Evolutionary conservation across 306 rosid species (phyloP).

Genomic region (Vicia faba): DNA sequence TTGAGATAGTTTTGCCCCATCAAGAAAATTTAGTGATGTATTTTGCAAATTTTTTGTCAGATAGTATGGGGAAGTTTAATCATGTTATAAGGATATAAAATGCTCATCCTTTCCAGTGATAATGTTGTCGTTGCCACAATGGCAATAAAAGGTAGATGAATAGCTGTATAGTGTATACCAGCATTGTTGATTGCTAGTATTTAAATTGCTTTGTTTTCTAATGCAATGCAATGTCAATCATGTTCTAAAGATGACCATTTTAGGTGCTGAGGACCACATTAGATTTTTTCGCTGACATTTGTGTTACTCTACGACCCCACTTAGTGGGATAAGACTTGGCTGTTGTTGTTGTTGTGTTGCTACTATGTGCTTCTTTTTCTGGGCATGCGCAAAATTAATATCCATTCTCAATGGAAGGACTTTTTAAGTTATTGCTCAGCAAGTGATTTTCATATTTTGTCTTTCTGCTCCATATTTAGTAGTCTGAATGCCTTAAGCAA

Average conservation of each 20-base stretch:
- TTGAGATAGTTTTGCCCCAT: slow-evolving; percentile 12
- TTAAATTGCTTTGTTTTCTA: neutral
- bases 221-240: slow-evolving; percentile 5
- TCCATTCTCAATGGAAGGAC: slow-evolving; percentile 17
- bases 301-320: neutral
- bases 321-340: too few relatives aligned
- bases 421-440: slow-evolving; percentile 15
- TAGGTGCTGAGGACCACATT: slow-evolving; percentile 5
- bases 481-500: slow-evolving; percentile 24
- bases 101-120: slow-evolving; percentile 7
- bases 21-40: slow-evolving; percentile 12
- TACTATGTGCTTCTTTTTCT: slow-evolving; percentile 2
- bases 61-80: slow-evolving; percentile 4
- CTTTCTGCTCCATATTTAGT: slow-evolving; percentile 32
- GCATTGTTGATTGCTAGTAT: neutral
- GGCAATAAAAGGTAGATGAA: slow-evolving; percentile 2
- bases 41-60: neutral
- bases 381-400: slow-evolving; percentile 14
- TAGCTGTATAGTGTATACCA: slow-evolving; percentile 9
- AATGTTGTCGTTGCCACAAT: neutral
- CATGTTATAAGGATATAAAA: slow-evolving; percentile 17
- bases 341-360: neutral
- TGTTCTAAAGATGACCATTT: slow-evolving; percentile 21
- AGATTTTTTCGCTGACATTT: slow-evolving; percentile 6
- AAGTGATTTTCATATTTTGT: slow-evolving; percentile 25